Percentiles rank a stretch among this genome's conserved stretches.
Evolutionary conservation across 345 rosid genomes (phyloP).

Genomic region (Sonneratia caseolaris): DNA sequence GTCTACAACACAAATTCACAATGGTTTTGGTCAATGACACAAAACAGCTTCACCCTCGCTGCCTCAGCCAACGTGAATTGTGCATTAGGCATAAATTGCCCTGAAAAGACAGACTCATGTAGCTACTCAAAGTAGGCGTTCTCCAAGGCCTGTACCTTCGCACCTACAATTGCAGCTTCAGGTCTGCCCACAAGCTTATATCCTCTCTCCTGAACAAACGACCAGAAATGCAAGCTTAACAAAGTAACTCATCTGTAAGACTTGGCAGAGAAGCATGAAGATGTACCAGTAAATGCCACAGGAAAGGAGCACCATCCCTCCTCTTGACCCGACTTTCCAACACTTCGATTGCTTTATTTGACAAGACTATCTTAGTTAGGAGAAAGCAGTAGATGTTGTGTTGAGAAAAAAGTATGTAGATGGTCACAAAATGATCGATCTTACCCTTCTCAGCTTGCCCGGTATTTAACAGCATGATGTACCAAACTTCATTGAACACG

Average conservation of each 20-base stretch:
- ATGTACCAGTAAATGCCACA: conserved; percentile 75
- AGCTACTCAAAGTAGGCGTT: conserved; percentile 38
- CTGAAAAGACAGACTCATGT: background rate
- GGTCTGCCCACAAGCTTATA: conserved; percentile 33
- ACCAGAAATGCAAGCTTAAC: background rate
- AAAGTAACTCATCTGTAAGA: background rate
- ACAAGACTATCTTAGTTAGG: conserved; percentile 5
- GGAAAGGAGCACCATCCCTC: conserved; percentile 66
- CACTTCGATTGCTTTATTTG: conserved; percentile 42
- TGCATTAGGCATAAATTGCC: background rate
- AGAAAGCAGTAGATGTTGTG: background rate
- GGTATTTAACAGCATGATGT: conserved; percentile 42
- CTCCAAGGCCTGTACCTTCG: conserved; percentile 53
- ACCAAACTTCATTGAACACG: conserved; percentile 87
- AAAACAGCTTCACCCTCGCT: background rate
- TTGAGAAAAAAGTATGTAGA: background rate
- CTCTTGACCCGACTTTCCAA: conserved; percentile 41
- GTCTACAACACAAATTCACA: background rate
- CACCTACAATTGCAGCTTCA: conserved; percentile 27
- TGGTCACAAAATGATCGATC: background rate
- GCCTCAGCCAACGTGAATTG: background rate
- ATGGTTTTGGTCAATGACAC: background rate
- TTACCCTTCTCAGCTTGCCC: conserved; percentile 59
- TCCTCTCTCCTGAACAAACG: conserved; percentile 51
- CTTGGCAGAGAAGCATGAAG: background rate